phyloP scores from a whole-genome alignment of 441 rosid species.

The Euphorbia celastroides region DNA sequence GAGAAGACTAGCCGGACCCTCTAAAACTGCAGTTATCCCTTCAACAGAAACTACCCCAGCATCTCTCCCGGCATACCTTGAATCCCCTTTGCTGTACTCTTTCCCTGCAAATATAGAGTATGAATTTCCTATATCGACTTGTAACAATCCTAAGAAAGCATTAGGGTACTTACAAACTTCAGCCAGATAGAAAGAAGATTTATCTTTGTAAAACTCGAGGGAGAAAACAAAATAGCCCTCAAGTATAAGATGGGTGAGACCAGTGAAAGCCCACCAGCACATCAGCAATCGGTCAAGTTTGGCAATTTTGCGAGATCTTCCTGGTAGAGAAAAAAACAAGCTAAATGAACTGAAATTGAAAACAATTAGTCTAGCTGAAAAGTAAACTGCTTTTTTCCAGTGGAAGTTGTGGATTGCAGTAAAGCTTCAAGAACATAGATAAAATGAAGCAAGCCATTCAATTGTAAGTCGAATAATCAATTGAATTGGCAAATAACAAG shows the following conservation, averaged over 20 bases:
- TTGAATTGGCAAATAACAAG: no score
- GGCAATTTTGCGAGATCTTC: slow-evolving; percentile 34
- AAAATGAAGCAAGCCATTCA: no score
- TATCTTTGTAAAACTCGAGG: slow-evolving; percentile 77
- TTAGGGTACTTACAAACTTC: slow-evolving; percentile 71
- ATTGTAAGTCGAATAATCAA: no score
- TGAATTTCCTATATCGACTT: background rate
- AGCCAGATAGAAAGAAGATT: slow-evolving; percentile 61
- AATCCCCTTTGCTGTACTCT: slow-evolving; percentile 97
- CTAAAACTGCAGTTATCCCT: slow-evolving; percentile 77
- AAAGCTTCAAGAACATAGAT: no score
- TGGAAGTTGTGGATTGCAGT: no score
- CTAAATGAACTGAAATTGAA: background rate
- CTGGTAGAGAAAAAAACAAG: slow-evolving; percentile 18
- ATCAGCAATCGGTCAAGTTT: slow-evolving; percentile 60
- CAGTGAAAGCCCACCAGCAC: slow-evolving; percentile 99
- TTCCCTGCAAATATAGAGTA: slow-evolving; percentile 48
- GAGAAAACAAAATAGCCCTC: slow-evolving; percentile 90
- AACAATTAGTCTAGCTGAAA: no score
- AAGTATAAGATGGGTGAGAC: slow-evolving; percentile 71
- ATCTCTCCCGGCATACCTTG: slow-evolving; percentile 80
- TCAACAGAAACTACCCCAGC: slow-evolving; percentile 63
- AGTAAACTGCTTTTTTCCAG: no score
- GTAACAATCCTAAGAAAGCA: background rate
- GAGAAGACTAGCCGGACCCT: slow-evolving; percentile 75